Evolutionary conservation across 73 alveolate species (phyloP), one percentile per base, ranked within the genome.

Genomic region (Paraurostyla sp.): DNA sequence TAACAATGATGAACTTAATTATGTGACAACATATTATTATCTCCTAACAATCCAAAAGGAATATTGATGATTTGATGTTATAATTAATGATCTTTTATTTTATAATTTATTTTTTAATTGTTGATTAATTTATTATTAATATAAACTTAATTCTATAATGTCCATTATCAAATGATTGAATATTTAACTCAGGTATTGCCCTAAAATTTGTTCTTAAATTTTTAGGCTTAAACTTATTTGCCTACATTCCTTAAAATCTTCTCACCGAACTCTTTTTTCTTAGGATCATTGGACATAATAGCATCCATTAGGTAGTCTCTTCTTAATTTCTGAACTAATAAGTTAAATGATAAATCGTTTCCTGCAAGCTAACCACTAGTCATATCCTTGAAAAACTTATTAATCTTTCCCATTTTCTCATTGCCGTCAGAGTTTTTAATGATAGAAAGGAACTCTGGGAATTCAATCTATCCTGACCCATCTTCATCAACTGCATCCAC

Each of bases 401-500:
- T 92, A 76, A 96, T 95, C 57, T 94, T 91, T 29, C 91, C 89
- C 42, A 94, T 81, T 45, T 93, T 93, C 69, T 92, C 96, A 71
- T 93, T 96, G 36, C 95, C 94, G 36, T 94, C 97, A 40, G 95
- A 91, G 84, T 93, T 91, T 68, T 94, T 96, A 40, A 97, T 95
- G 85, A 97, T 97, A 18, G 92, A 85, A 23, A 95, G 89, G 80
- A 97, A 97, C 82, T 97, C 99, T 18, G 92, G 88, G 88, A 96
- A 97, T 76, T 97, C 98, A 40, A 97, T 97, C 76, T 69, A 76
- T 20, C 97, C 97, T 23, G 97, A 94, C 0, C 96, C 97, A 91
- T 97, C 99, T 49, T 92, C 95, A 83, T 97, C 99, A 32, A 96
- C 99, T 7, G 90, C 62, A 33, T 85, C 87, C 48, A 97, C 91